Evolutionary conservation across 2,329 filamentous ascomycete species (phyloP), one percentile per base, ranked within the genome.

Genomic region (Cytospora schulzeri): DNA sequence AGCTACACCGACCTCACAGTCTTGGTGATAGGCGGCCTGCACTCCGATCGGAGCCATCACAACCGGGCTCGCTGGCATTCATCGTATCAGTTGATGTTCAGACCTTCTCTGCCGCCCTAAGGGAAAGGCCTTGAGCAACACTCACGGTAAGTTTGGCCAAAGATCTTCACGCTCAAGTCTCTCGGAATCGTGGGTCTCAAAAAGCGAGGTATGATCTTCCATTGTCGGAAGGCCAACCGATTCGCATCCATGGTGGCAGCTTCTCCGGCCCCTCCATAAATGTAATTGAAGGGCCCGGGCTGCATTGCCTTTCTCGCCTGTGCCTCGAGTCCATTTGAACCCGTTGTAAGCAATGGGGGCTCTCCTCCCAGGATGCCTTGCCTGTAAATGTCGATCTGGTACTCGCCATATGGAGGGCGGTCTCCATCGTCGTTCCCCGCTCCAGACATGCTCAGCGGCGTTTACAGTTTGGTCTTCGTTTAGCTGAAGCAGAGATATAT

Each of bases 1-100:
- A 0, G 89, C 87, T 0, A 87, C 82, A 0, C 87, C 89, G 1
- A 82, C 79, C 70, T 93, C 90, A 17, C 81, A 85, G 68, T 91
- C 86, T 0, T 78, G 72, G 69, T 93, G 88, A 71, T 90, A 87
- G 35, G 91, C 86, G 2, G 79, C 78, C 70, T 92, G 88, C 0
- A 91, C 88, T 0, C 90, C 90, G 1, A 92, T 80, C 0, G 90
- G 90, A 1, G 88, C 89, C 71, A 89, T 83, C 2, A 91, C 72
- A 1, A 90, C 68, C 0, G 87, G 88, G 19, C 76, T 66, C 26
- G 54, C 65, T 66, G 22, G 29, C 41, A 28, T 61, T 28, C 28
- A 58, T n/a, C 2, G 28, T 60, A 55, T 68, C 51, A 68, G 61
- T 28, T 33, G 29, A 22, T 5, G 48, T 33, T 57, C 26, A 51